These are phyloP conservation scores for Fomitopsis serialis DNA, from an alignment of 768 basidiomycete species.

Conservation along the genomic window DNA sequence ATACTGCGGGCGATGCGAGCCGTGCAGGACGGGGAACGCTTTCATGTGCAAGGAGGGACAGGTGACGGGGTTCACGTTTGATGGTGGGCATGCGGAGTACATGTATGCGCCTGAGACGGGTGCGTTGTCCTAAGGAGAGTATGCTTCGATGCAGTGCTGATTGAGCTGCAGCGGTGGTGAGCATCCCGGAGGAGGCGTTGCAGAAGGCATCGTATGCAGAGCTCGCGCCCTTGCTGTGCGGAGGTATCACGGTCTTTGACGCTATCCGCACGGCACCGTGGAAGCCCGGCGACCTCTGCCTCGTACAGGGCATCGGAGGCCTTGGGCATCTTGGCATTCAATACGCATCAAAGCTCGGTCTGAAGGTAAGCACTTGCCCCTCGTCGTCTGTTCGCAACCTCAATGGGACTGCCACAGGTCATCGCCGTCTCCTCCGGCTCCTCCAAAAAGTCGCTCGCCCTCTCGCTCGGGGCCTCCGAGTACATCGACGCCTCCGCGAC, in stretches of 20 bases:
- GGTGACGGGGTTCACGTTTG: constrained; percentile 10
- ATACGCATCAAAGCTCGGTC: constrained; percentile 23
- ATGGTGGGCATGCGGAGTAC: constrained; percentile 14
- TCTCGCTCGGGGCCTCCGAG: constrained; percentile 30
- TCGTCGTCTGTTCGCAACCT: not conserved
- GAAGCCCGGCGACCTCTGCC: constrained; percentile 29
- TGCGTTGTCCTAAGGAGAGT: not conserved
- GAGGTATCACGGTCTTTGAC: constrained; percentile 31
- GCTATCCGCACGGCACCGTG: constrained; percentile 21
- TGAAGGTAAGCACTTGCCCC: constrained; percentile 7
- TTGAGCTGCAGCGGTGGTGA: constrained; percentile 4
- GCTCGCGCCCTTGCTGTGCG: constrained; percentile 27
- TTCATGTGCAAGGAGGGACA: constrained; percentile 3
- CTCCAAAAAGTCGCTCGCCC: constrained; percentile 27
- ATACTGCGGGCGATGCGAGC: constrained; percentile 18
- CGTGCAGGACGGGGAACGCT: constrained; percentile 18
- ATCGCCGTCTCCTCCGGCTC: constrained; percentile 28
- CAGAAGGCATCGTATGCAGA: constrained; percentile 16
- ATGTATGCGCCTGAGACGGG: constrained; percentile 9
- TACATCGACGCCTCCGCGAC: constrained; percentile 28
- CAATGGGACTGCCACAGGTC: constrained; percentile 1
- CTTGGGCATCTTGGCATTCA: constrained; percentile 31
- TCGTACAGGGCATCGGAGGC: constrained; percentile 31
- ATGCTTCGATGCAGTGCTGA: not conserved
- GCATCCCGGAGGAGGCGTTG: constrained; percentile 10